These are phyloP conservation scores for Phytophthora ramorum DNA, from an alignment of 352 stramenopile species.

Conservation along the genomic window DNA sequence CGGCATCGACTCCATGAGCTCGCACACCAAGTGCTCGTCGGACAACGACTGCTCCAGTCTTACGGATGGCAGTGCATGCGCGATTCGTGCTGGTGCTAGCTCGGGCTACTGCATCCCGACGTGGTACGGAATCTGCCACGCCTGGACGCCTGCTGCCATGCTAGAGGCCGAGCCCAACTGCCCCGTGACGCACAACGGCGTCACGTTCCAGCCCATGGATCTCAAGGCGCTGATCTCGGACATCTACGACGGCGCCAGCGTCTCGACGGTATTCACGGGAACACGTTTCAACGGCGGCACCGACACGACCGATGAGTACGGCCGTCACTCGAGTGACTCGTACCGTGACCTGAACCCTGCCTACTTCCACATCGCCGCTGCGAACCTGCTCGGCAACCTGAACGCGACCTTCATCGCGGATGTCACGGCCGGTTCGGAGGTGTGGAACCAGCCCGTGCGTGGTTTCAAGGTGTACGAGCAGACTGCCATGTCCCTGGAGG, in stretches of 20 bases:
- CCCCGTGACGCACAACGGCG: slow-evolving; percentile 39
- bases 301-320: slow-evolving; percentile 40
- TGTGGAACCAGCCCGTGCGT: slow-evolving; percentile 66
- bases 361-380: slow-evolving; percentile 47
- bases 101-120: slow-evolving; percentile 47
- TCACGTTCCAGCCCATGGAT: slow-evolving; percentile 50
- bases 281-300: slow-evolving; percentile 34
- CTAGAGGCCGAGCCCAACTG: slow-evolving; percentile 44
- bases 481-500: slow-evolving; percentile 29
- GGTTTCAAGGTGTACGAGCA: slow-evolving; percentile 46
- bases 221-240: slow-evolving; percentile 47
- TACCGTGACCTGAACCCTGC: slow-evolving; percentile 52
- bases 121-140: slow-evolving; percentile 55
- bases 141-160: slow-evolving; percentile 41
- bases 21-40: slow-evolving; percentile 21
- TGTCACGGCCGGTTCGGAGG: slow-evolving; percentile 38
- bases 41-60: slow-evolving; percentile 29
- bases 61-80: slow-evolving; percentile 40
- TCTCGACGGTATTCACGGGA: slow-evolving; percentile 42
- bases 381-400: slow-evolving; percentile 47
- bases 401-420: slow-evolving; percentile 52
- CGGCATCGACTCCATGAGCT: slow-evolving; percentile 38
- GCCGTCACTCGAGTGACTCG: slow-evolving; percentile 34
- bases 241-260: slow-evolving; percentile 35
- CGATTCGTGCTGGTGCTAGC: slow-evolving; percentile 27